A percentile compares a stretch with the other conserved stretches of the same genome.
These are phyloP conservation scores for Phanerodontia chrysosporium DNA, from an alignment of 768 basidiomycete genomes.

Conservation along the genomic window DNA sequence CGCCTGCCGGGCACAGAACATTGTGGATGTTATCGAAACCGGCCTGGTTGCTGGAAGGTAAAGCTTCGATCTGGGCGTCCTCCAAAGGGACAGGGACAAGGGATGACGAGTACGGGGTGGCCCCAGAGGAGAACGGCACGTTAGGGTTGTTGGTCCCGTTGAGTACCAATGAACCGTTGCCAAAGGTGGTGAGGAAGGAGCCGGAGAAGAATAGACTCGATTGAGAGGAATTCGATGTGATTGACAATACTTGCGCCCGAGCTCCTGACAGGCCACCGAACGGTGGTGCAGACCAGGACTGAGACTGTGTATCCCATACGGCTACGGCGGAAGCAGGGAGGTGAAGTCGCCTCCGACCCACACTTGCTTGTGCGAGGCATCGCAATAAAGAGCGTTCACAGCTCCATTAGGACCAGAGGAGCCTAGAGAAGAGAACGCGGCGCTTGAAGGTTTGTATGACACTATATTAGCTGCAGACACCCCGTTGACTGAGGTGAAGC, in stretches of 20 bases:
- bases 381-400: slow-evolving; percentile 76
- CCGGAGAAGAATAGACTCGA: slow-evolving; percentile 84
- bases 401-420: slow-evolving; percentile 69
- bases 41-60: slow-evolving; percentile 56
- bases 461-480: slow-evolving; percentile 67
- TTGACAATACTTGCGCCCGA: slow-evolving; percentile 65
- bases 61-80: slow-evolving; percentile 51
- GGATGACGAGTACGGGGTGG: slow-evolving; percentile 84
- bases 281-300: slow-evolving; percentile 71
- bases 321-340: slow-evolving; percentile 62
- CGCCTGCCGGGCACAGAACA: slow-evolving; percentile 84
- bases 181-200: slow-evolving; percentile 76
- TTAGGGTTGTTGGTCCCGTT: slow-evolving; percentile 81
- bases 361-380: slow-evolving; percentile 54
- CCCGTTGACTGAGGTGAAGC: slow-evolving; percentile 68
- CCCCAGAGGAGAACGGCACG: slow-evolving; percentile 75
- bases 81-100: slow-evolving; percentile 76
- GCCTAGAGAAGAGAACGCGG: slow-evolving; percentile 58
- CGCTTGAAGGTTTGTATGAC: slow-evolving; percentile 61
- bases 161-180: slow-evolving; percentile 43
- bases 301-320: slow-evolving; percentile 58
- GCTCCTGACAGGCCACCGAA: slow-evolving; percentile 81
- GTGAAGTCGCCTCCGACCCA: slow-evolving; percentile 81
- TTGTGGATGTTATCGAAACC: slow-evolving; percentile 60
- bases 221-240: slow-evolving; percentile 67